Percentiles rank a stretch among this genome's conserved stretches.
Conservation (phyloP, 305 asterid genomes). For the Fraxinus sp. region DNA sequence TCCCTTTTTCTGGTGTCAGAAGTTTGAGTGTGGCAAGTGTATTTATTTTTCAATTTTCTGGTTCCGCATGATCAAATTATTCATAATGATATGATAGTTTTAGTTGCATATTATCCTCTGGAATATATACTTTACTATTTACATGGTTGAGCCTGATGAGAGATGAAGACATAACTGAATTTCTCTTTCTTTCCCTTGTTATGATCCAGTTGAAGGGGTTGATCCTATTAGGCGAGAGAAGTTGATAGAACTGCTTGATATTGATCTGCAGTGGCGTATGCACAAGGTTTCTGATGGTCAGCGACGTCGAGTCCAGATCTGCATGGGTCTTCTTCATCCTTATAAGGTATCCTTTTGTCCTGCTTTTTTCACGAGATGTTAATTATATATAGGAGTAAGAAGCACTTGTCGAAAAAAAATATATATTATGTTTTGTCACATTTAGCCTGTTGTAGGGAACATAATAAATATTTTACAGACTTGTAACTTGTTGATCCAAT, state of each 20-base stretch:
- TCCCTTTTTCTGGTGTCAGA: slow-evolving; percentile 4
- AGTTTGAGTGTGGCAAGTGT: background rate
- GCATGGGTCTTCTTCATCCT: slow-evolving; percentile 98
- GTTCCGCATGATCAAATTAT: background rate
- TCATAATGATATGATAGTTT: background rate
- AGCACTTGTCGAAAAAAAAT: background rate
- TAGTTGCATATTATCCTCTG: background rate
- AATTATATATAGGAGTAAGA: background rate
- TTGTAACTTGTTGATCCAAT: slow-evolving; percentile 7
- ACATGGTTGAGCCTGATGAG: slow-evolving; percentile 13
- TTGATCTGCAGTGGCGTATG: slow-evolving; percentile 93
- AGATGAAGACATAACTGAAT: slow-evolving; percentile 7
- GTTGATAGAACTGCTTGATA: slow-evolving; percentile 79
- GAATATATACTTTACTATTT: slow-evolving; percentile 10
- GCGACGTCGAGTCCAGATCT: slow-evolving; percentile 93
- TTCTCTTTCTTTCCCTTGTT: slow-evolving; percentile 19
- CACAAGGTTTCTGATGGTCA: slow-evolving; percentile 99
- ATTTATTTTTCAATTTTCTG: background rate
- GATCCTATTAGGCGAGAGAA: slow-evolving; percentile 86
- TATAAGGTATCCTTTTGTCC: slow-evolving; percentile 54
- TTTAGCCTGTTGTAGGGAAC: background rate
- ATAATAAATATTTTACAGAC: background rate
- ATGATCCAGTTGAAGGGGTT: slow-evolving; percentile 80
- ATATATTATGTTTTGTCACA: background rate
- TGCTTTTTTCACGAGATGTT: slow-evolving; percentile 14